These are phyloP conservation scores for Basipetospora sp. DNA, from an alignment of 2,329 filamentous ascomycete genomes.

Conservation along the genomic window DNA sequence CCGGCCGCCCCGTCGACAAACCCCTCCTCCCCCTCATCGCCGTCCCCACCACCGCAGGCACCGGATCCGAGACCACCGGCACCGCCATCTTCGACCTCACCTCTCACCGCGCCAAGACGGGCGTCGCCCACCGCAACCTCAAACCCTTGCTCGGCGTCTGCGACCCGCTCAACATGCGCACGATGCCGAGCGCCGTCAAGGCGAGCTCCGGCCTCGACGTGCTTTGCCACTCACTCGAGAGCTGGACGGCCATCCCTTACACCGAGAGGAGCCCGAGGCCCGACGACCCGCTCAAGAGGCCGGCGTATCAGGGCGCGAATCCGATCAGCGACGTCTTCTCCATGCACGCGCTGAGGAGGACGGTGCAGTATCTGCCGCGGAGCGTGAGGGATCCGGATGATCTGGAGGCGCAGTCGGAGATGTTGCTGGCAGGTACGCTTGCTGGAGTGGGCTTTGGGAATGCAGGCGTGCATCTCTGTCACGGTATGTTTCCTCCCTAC, in stretches of 20 bases:
- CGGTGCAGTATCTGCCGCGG: constrained; percentile 82
- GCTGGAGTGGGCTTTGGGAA: constrained; percentile 96
- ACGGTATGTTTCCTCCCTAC: constrained; percentile 33
- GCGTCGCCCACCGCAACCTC: constrained; percentile 84
- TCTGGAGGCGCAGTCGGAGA: constrained; percentile 80
- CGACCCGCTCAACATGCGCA: constrained; percentile 75
- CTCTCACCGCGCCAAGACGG: constrained; percentile 80
- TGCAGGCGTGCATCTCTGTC: constrained; percentile 74
- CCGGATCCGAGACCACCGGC: constrained; percentile 90
- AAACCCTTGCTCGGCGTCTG: constrained; percentile 89
- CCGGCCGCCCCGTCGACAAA: constrained; percentile 55
- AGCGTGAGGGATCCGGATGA: constrained; percentile 81
- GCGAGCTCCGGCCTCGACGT: constrained; percentile 87
- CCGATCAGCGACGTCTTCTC: constrained; percentile 97
- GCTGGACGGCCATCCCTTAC: constrained; percentile 95
- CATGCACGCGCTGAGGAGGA: constrained; percentile 65
- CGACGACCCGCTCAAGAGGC: constrained; percentile 73
- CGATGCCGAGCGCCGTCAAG: constrained; percentile 90
- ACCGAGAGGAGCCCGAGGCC: constrained; percentile 72
- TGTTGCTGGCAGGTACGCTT: constrained; percentile 86
- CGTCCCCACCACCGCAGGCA: constrained; percentile 65
- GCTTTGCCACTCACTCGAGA: constrained; percentile 86
- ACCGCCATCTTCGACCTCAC: constrained; percentile 97
- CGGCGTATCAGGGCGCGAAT: constrained; percentile 93
- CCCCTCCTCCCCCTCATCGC: constrained; percentile 56